Conservation (phyloP, 441 rosid genomes). For the California macrophylla region DNA sequence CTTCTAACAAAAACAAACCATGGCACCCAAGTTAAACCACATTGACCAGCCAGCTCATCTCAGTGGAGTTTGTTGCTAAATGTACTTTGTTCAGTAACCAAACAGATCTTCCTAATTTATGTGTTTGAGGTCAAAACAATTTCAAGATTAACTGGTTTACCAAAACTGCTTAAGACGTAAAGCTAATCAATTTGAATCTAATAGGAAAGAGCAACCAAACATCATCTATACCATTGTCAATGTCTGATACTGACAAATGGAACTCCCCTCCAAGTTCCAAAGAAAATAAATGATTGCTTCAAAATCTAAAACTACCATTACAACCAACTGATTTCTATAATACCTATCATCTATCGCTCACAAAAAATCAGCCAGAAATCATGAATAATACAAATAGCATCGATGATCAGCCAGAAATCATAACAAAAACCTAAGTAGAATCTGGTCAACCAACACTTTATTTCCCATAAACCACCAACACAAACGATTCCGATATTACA, state of each 20-base stretch:
- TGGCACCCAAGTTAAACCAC: conserved; percentile 1
- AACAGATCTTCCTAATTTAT: background rate
- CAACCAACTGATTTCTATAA: background rate
- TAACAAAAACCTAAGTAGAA: background rate
- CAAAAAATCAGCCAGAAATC: background rate
- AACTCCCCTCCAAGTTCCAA: background rate
- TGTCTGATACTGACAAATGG: background rate
- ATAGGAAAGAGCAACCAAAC: background rate
- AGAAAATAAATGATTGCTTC: no score
- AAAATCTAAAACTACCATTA: background rate
- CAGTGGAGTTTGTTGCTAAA: background rate
- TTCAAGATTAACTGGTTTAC: background rate
- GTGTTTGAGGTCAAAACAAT: background rate
- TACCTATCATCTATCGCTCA: background rate
- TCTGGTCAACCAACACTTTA: background rate
- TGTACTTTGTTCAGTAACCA: background rate
- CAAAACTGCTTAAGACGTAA: background rate
- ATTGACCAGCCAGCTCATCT: background rate
- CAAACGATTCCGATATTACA: conserved; percentile 9
- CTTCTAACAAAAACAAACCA: background rate
- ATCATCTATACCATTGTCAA: background rate
- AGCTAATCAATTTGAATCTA: background rate
- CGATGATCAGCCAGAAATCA: background rate
- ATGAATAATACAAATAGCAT: background rate
- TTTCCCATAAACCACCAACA: background rate